phyloP scores from a whole-genome alignment of 148 eudicot species.

The Linanthus parryae region DNA sequence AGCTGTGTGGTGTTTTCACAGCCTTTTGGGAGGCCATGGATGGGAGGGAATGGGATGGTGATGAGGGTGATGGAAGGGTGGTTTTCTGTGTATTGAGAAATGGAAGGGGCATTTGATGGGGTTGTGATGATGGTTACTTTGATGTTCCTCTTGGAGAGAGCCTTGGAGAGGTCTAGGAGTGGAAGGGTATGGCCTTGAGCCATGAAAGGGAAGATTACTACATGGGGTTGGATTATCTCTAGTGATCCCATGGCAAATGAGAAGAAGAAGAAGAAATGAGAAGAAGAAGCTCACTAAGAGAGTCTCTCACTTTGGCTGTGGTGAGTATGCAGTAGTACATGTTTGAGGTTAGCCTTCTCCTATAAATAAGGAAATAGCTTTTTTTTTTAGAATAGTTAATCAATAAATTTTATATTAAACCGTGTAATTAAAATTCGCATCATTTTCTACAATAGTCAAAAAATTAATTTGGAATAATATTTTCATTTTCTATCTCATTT shows the following conservation, averaged over 20 bases:
- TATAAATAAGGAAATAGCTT: background rate
- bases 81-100: conserved; percentile 1
- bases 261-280: too few relatives aligned
- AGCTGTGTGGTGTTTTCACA: conserved; percentile 29
- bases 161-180: conserved; percentile 24
- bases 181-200: conserved; percentile 35
- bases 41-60: conserved; percentile 18
- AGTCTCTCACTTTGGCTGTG: background rate
- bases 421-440: background rate
- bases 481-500: too few relatives aligned
- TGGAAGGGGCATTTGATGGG: conserved; percentile 12
- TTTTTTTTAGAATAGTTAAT: background rate
- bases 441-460: too few relatives aligned
- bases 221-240: conserved; percentile 10
- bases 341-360: background rate
- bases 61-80: conserved; percentile 11
- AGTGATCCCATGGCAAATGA: too few relatives aligned
- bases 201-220: conserved; percentile 28
- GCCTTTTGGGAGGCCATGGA: conserved; percentile 20
- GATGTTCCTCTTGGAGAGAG: conserved; percentile 13
- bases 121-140: conserved; percentile 22
- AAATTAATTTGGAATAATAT: too few relatives aligned
- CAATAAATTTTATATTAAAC: too few relatives aligned
- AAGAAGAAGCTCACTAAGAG: background rate
- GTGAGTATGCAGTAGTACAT: background rate